Conservation (phyloP, 495 filamentous ascomycete genomes). For the Venustampulla echinocandica region DNA sequence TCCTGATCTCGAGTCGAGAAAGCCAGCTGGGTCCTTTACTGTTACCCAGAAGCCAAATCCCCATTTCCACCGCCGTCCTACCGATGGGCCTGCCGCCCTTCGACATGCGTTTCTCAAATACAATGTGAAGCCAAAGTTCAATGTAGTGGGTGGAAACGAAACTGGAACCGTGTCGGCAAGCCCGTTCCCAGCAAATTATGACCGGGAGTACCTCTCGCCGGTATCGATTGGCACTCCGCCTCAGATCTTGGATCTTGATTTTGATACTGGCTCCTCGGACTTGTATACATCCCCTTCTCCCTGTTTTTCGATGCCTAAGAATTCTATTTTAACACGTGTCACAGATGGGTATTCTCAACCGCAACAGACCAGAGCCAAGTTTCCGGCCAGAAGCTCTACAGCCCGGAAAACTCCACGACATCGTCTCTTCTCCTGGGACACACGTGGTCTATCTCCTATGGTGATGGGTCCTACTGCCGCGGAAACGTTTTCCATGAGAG, state of each 20-base stretch:
- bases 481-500: conserved; percentile 63
- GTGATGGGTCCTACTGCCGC: conserved; percentile 56
- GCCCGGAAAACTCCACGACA: conserved; percentile 36
- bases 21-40: background rate
- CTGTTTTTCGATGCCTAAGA: background rate
- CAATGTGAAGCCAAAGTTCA: background rate
- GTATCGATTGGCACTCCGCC: conserved; percentile 49
- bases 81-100: background rate
- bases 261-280: conserved; percentile 53
- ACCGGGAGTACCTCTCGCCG: conserved; percentile 43
- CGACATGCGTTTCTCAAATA: conserved; percentile 4
- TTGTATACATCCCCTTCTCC: conserved; percentile 37
- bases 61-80: background rate
- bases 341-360: conserved; percentile 47
- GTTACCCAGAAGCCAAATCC: conserved; percentile 1
- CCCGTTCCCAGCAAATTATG: conserved; percentile 43
- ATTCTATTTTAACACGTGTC: background rate
- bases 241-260: conserved; percentile 46
- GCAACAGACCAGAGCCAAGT: conserved; percentile 35
- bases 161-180: conserved; percentile 49
- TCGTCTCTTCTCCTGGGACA: conserved; percentile 42
- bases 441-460: conserved; percentile 62
- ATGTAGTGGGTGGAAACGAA: background rate
- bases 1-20: background rate
- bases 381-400: conserved; percentile 54